Conservation (phyloP, 2,329 filamentous ascomycete species). For the Amauroascus verrucosus region DNA sequence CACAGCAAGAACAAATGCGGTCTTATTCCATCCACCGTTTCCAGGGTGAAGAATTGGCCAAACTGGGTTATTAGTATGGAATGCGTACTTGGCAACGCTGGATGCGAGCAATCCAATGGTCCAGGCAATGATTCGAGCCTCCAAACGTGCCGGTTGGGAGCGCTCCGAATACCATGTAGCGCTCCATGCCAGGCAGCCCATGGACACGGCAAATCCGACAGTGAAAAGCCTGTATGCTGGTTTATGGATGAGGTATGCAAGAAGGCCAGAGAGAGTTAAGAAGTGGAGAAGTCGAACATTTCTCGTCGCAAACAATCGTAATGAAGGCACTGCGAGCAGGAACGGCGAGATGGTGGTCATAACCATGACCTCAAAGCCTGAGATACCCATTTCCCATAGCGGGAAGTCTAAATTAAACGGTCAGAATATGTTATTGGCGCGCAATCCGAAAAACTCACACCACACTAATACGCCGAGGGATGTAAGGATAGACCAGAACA, state of each 20-base stretch:
- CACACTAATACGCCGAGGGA: constrained; percentile 81
- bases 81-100: constrained; percentile 82
- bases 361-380: constrained; percentile 83
- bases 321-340: constrained; percentile 58
- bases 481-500: constrained; percentile 93
- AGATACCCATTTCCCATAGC: constrained; percentile 98
- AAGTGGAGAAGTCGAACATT: constrained; percentile 64
- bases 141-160: constrained; percentile 61
- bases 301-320: constrained; percentile 58
- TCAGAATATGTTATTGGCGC: constrained; percentile 16
- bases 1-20: constrained; percentile 64
- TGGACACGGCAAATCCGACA: constrained; percentile 68
- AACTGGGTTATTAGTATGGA: constrained; percentile 87
- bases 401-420: constrained; percentile 60
- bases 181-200: constrained; percentile 74
- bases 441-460: constrained; percentile 54
- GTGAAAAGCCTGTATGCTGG: constrained; percentile 69
- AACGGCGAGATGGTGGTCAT: constrained; percentile 75
- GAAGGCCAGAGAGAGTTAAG: constrained; percentile 64
- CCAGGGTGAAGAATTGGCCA: constrained; percentile 87
- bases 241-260: constrained; percentile 64
- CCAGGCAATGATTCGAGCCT: constrained; percentile 73
- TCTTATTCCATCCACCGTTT: constrained; percentile 88
- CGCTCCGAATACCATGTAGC: constrained; percentile 72
- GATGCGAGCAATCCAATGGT: constrained; percentile 73